Base-by-base conservation (phyloP, 306 rosid genomes). In the Lotus japonicus region DNA sequence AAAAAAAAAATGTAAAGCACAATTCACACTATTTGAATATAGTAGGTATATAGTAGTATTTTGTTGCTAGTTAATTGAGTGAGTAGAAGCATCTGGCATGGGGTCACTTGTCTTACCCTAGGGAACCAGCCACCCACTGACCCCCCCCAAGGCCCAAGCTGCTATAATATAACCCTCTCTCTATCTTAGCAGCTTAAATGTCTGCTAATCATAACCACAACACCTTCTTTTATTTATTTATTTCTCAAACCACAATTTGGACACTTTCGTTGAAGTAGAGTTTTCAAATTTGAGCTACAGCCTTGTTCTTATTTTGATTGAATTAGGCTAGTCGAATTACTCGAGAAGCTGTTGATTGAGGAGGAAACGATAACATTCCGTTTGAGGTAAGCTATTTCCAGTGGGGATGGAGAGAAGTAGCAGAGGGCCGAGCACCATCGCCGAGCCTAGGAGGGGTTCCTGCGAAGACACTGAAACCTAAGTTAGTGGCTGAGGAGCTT, bases 111-210 rank as follows among this genome's bases (percentile, higher is more conserved):
- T 84, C 82, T 66, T 64, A 72, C 80, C 80, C 86, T 42, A 50
- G 82, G 84, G 80, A 84, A 79, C 84, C 82, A 79, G 15, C 79
- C 73, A 75, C 71, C 73, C 48, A 64, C 71, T 69, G 65, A 80
- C 73, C 41, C 72, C 41, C 72, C 58, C 21, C 48, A 43, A 21
- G 41, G 12, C 17, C 16, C 46, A 44, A n/a, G 36, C 19, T 36
- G 19, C 13, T 70, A 7, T 26, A 13, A 31, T 31, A 11, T 54
- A 50, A 43, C 31, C 4, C 23, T 21, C 66, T 50, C 16, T 42
- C 5, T 11, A 10, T 21, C 7, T 28, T 15, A 11, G 3, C 28
- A 48, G 5, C 41, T 59, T 13, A 46, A 61, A 5, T 61, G 51
- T 61, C 48, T 43, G 9, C 14, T 59, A 49, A 58, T 70, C 46